Percentiles rank a stretch among this genome's conserved stretches.
phyloP scores from a whole-genome alignment of 345 rosid genomes.

The Rhodamnia argentea region DNA sequence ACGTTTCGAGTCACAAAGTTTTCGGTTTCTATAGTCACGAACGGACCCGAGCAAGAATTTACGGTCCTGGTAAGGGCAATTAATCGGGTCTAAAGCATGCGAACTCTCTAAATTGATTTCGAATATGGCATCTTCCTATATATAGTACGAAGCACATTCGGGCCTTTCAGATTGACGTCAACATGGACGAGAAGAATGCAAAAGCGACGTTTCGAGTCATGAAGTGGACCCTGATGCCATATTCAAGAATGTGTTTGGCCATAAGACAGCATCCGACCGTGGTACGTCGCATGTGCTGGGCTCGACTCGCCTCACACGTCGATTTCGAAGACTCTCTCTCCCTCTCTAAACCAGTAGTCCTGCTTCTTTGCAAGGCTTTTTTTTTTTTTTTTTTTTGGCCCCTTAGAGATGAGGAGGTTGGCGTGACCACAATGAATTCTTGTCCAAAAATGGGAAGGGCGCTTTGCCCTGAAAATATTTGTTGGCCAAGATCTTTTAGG shows the following conservation, averaged over 20 bases:
- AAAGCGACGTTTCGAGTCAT: not conserved
- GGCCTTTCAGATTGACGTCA: not conserved
- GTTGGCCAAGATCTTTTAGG: not conserved
- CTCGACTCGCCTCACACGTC: not conserved
- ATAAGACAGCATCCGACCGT: not conserved
- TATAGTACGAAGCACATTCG: not conserved
- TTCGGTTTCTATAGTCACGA: not conserved
- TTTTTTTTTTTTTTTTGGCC: not conserved
- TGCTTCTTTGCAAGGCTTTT: not conserved
- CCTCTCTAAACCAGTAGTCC: not conserved
- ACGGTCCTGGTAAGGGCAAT: not conserved
- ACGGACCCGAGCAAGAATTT: not conserved
- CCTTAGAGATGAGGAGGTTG: not conserved
- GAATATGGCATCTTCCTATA: not conserved
- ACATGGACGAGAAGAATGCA: not conserved
- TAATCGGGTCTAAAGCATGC: not conserved
- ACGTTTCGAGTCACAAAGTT: not conserved
- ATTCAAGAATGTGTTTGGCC: not conserved
- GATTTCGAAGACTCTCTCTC: not conserved
- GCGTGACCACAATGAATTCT: not conserved
- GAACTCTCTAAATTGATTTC: not conserved
- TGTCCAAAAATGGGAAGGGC: not conserved
- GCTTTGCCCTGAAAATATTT: not conserved
- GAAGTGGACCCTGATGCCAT: not conserved
- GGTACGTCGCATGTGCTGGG: not conserved